Percentiles rank a stretch among this genome's conserved stretches.
Conservation (phyloP, 202 grass and related monocot genomes). For the Bolboschoenoplectus hybrid region DNA sequence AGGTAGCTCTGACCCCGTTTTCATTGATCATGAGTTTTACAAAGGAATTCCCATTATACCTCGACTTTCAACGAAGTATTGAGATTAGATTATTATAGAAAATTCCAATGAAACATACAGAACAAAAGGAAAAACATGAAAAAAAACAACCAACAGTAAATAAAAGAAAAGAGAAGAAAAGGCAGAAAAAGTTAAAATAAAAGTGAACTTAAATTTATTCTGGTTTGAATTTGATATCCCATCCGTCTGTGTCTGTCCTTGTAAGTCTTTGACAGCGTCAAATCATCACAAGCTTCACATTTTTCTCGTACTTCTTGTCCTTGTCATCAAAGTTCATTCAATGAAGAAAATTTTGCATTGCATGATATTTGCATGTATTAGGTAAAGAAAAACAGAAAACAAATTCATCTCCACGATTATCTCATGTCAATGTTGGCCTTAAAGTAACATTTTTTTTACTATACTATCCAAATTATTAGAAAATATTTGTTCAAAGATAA, state of each 20-base stretch:
- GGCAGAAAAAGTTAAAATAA: neutral
- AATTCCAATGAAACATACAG: no score
- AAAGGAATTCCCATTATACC: no score
- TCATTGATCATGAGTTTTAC: no score
- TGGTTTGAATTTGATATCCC: neutral
- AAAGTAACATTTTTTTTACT: neutral
- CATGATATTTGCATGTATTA: neutral
- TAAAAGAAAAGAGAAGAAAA: no score
- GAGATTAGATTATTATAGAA: no score
- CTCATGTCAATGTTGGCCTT: neutral
- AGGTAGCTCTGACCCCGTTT: no score
- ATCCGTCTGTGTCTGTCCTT: neutral
- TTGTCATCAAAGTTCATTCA: neutral
- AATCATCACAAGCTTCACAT: constrained; percentile 18
- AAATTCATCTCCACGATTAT: neutral
- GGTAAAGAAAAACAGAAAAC: neutral
- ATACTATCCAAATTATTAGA: neutral
- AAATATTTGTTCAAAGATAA: neutral
- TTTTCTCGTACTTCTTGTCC: neutral
- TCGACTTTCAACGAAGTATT: no score
- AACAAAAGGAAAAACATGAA: no score
- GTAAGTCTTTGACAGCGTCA: constrained; percentile 13
- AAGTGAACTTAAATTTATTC: neutral
- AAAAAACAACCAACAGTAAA: no score
- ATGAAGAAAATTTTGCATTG: neutral